Conservation (phyloP, 345 rosid genomes). For the Psidium friedrichsthalianum region DNA sequence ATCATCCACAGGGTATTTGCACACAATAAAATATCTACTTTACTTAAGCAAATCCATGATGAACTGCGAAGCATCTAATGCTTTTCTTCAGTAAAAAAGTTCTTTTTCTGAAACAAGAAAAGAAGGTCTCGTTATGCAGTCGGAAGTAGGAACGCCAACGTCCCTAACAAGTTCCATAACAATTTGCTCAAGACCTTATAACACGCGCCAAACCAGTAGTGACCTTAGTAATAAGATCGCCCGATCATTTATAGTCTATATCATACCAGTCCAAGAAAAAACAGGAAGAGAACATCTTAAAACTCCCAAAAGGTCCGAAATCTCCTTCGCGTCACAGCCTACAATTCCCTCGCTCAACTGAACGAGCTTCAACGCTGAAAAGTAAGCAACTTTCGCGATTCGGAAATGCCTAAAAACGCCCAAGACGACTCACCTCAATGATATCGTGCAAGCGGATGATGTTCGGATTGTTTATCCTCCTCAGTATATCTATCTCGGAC, state of each 20-base stretch:
- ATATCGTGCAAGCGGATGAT: conserved; percentile 81
- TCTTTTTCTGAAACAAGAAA: neutral
- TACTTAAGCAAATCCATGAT: neutral
- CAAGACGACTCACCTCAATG: conserved; percentile 50
- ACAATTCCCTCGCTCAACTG: neutral
- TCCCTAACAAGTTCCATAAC: neutral
- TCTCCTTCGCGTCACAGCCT: neutral
- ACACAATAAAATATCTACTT: neutral
- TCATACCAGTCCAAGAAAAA: neutral
- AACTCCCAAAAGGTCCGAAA: neutral
- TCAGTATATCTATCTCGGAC: conserved; percentile 78
- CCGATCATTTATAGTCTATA: neutral
- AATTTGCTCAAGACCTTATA: neutral
- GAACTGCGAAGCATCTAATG: neutral
- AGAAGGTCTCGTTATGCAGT: neutral
- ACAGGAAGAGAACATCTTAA: neutral
- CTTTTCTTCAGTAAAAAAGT: neutral
- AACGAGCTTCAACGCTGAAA: neutral
- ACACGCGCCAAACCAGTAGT: neutral
- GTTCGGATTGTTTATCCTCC: conserved; percentile 72
- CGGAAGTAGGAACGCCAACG: neutral
- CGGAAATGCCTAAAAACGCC: neutral
- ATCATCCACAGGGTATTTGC: neutral
- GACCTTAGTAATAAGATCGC: neutral
- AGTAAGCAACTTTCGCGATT: neutral